These are phyloP conservation scores for Mikania micrantha DNA, from an alignment of 129 eudicot species.

Conservation along the genomic window DNA sequence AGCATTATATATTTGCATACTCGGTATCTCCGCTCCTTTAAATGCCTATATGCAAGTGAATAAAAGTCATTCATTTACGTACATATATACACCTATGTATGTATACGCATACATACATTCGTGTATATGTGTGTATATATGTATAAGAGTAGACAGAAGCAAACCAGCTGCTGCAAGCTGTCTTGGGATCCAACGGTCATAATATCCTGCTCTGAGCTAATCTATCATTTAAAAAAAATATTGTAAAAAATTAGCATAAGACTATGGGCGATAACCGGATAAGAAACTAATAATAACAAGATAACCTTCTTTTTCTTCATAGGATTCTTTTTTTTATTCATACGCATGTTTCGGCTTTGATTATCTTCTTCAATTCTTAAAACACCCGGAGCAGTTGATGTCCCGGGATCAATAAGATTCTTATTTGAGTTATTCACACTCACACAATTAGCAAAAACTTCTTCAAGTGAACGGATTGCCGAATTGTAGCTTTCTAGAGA, in stretches of 20 bases:
- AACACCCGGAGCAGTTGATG: constrained; percentile 51
- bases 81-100: too few relatives aligned
- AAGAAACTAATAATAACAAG: not conserved
- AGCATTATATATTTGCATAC: too few relatives aligned
- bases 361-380: constrained; percentile 66
- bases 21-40: not conserved
- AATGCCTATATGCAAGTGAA: not conserved
- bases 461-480: constrained; percentile 70
- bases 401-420: constrained; percentile 53
- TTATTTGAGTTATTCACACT: constrained; percentile 56
- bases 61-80: too few relatives aligned
- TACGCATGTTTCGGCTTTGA: constrained; percentile 57
- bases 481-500: constrained; percentile 68
- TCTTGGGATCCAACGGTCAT: constrained; percentile 70
- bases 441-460: constrained; percentile 52
- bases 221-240: constrained; percentile 27
- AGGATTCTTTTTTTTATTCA: constrained; percentile 66
- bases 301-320: constrained; percentile 84
- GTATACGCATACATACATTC: too few relatives aligned
- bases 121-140: too few relatives aligned
- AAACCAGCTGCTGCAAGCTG: constrained; percentile 78
- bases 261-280: not conserved
- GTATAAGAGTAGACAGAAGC: constrained; percentile 16
- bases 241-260: constrained; percentile 2
- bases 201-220: constrained; percentile 57